These are phyloP conservation scores for Cordyceps militaris DNA, from an alignment of 2,329 filamentous ascomycete genomes.

Conservation along the genomic window DNA sequence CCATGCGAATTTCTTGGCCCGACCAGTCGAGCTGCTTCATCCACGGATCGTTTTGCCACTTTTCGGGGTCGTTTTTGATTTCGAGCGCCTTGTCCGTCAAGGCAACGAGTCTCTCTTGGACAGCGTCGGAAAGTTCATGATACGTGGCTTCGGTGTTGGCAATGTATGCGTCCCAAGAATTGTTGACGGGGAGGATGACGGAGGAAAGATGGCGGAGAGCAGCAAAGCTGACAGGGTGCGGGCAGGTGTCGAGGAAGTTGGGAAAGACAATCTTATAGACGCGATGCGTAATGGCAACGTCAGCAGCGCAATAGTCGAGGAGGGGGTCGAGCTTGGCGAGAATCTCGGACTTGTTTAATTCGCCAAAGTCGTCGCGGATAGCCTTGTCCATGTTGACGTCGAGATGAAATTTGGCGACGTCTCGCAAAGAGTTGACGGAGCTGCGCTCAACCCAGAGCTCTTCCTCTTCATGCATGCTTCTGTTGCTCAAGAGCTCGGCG, in stretches of 20 bases:
- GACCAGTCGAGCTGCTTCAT: constrained; percentile 91
- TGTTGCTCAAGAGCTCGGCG: constrained; percentile 60
- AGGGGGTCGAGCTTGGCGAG: constrained; percentile 69
- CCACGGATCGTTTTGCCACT: constrained; percentile 81
- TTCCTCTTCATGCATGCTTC: constrained; percentile 74
- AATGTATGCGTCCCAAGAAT: constrained; percentile 81
- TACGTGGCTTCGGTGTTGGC: constrained; percentile 80
- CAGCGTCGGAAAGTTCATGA: constrained; percentile 64
- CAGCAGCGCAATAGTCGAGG: constrained; percentile 88
- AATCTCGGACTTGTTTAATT: constrained; percentile 66
- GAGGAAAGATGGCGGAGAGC: constrained; percentile 88
- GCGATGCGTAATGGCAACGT: constrained; percentile 85
- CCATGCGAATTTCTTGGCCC: constrained; percentile 84
- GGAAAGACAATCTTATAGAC: constrained; percentile 94
- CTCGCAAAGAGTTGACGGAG: constrained; percentile 87
- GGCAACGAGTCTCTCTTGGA: constrained; percentile 65
- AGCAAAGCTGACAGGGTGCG: constrained; percentile 94
- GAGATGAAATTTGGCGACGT: constrained; percentile 95
- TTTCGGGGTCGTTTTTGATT: constrained; percentile 59
- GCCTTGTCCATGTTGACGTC: constrained; percentile 87
- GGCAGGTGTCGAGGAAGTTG: constrained; percentile 80
- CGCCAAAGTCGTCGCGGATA: constrained; percentile 77
- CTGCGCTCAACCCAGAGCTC: constrained; percentile 94
- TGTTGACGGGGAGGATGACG: constrained; percentile 84
- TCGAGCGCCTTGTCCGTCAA: constrained; percentile 72